Evolutionary conservation across 345 rosid genomes (phyloP).

Genomic region (Gossypium raimondii): DNA sequence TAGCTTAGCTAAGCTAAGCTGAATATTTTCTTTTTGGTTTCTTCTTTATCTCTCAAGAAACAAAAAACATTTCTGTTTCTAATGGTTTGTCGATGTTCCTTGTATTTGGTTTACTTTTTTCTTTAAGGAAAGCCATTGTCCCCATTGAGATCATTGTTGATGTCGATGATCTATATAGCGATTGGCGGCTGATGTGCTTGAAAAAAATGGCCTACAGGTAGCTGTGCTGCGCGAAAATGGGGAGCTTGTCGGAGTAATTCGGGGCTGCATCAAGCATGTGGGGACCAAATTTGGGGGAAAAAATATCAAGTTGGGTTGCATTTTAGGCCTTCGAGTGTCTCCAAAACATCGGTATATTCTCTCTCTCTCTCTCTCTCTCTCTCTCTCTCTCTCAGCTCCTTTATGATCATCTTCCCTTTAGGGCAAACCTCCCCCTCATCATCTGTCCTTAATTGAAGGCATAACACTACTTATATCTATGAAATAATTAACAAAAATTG

Average conservation of each 20-base stretch:
- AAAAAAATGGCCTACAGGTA: constrained; percentile 39
- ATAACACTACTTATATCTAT: neutral
- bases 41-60: neutral
- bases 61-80: neutral
- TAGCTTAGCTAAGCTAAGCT: neutral
- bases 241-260: constrained; percentile 55
- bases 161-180: neutral
- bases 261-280: constrained; percentile 59
- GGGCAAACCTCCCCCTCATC: neutral
- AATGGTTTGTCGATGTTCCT: constrained; percentile 13
- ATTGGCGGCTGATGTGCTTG: constrained; percentile 12
- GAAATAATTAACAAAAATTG: neutral
- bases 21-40: neutral
- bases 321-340: constrained; percentile 59
- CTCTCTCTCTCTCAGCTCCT: neutral
- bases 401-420: constrained; percentile 2
- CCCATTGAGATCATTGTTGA: constrained; percentile 16
- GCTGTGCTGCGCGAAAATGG: constrained; percentile 48
- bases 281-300: constrained; percentile 33
- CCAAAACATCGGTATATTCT: constrained; percentile 40
- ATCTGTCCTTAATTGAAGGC: neutral
- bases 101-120: neutral
- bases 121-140: constrained; percentile 17
- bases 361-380: neutral
- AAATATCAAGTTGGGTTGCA: constrained; percentile 45